Conservation (phyloP, 2,329 filamentous ascomycete species). For the Colletotrichum lindemuthianum region DNA sequence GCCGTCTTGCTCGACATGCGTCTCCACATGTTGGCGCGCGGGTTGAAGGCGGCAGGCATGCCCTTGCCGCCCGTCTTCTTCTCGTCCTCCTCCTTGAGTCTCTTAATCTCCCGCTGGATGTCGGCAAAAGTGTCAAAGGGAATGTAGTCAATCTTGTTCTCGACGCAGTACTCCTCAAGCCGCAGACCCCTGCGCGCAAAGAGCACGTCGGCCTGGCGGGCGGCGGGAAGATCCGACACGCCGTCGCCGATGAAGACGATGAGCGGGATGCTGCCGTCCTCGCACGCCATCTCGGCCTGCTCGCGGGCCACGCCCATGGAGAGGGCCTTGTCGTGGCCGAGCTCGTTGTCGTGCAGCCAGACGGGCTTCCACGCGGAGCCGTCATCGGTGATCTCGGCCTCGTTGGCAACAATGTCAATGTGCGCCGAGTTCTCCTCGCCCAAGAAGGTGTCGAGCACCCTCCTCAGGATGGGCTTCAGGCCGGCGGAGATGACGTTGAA, state of each 20-base stretch:
- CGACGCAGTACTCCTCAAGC: slow-evolving; percentile 73
- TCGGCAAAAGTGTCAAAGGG: slow-evolving; percentile 74
- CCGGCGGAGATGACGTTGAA: slow-evolving; percentile 78
- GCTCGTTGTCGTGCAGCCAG: slow-evolving; percentile 72
- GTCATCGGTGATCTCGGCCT: slow-evolving; percentile 67
- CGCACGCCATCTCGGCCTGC: slow-evolving; percentile 61
- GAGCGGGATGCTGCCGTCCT: slow-evolving; percentile 70
- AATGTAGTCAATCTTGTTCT: slow-evolving; percentile 68
- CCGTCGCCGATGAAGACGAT: slow-evolving; percentile 78
- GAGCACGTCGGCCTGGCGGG: slow-evolving; percentile 73
- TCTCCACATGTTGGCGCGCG: slow-evolving; percentile 75
- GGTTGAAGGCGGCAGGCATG: slow-evolving; percentile 71
- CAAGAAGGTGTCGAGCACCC: slow-evolving; percentile 71
- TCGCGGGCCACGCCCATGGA: slow-evolving; percentile 71
- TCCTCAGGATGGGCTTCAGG: slow-evolving; percentile 70
- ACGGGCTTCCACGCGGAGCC: slow-evolving; percentile 72
- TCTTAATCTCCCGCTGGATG: slow-evolving; percentile 68
- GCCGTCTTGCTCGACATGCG: slow-evolving; percentile 67
- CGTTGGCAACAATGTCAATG: slow-evolving; percentile 76
- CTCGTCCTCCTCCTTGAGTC: slow-evolving; percentile 68
- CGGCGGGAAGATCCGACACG: slow-evolving; percentile 73
- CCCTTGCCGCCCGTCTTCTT: slow-evolving; percentile 69
- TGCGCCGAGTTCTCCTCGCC: slow-evolving; percentile 67
- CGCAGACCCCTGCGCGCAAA: slow-evolving; percentile 73
- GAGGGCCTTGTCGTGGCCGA: slow-evolving; percentile 74